Evolutionary conservation across 495 filamentous ascomycete genomes (phyloP).

Genomic region (Aspergillus panamensis): DNA sequence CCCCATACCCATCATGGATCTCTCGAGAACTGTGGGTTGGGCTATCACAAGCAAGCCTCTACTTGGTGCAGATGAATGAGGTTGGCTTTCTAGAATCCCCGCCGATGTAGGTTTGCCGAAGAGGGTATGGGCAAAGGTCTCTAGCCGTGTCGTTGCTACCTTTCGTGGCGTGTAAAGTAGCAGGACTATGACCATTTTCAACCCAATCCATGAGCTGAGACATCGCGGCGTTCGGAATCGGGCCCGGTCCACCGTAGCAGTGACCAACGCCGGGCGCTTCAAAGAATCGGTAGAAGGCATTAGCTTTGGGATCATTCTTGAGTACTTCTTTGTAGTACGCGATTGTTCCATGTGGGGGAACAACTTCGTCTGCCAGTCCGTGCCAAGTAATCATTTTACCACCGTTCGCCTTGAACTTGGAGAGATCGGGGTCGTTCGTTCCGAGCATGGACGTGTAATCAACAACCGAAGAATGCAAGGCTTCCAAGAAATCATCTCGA

Average conservation of each 20-base stretch:
- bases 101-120: conserved; percentile 1
- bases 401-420: conserved; percentile 27
- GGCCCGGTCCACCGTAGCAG: conserved; percentile 26
- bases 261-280: conserved; percentile 31
- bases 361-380: conserved; percentile 26
- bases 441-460: conserved; percentile 29
- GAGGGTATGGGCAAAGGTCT: conserved; percentile 14
- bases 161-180: conserved; percentile 7
- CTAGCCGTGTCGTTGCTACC: neutral
- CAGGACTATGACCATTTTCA: conserved; percentile 26
- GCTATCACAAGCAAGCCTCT: no score
- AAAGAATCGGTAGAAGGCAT: conserved; percentile 30
- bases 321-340: conserved; percentile 21
- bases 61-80: neutral
- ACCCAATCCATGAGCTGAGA: conserved; percentile 29
- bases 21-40: no score
- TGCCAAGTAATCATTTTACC: conserved; percentile 46
- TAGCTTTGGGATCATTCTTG: conserved; percentile 11
- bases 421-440: conserved; percentile 35
- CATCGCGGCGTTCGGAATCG: conserved; percentile 18
- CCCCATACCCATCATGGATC: no score
- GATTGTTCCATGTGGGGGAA: conserved; percentile 18
- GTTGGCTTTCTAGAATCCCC: conserved; percentile 3
- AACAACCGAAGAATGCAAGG: conserved; percentile 15
- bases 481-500: conserved; percentile 19